Base-by-base conservation (phyloP, 768 basidiomycete species). In the Dentipellis sp. region DNA sequence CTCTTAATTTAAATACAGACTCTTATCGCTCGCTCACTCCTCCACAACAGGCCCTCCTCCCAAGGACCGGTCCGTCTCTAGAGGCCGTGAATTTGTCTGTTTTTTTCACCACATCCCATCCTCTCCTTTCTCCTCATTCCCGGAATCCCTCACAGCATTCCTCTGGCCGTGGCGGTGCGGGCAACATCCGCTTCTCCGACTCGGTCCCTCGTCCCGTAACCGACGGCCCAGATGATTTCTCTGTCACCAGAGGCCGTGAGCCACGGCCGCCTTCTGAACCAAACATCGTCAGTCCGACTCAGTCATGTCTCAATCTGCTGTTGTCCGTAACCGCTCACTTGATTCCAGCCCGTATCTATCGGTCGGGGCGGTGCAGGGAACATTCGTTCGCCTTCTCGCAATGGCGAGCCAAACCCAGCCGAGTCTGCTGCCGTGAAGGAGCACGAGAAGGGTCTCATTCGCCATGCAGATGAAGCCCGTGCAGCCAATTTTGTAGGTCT, bases 361-460 rank as follows among this genome's bases (percentile, higher is more conserved):
- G 92, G 92, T 9, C 82, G 91, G 50, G 91, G 92, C 22, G 92
- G 92, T 12, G 79, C 79, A 9, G 92, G 91, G 7, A 94, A 94
- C 75, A 83, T 94, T 51, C 83, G 88, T 55, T 86, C 89, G 1
- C 84, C 83, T 0, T 88, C 88, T 21, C 79, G 83, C 37, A 83
- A 82, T 52, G 51, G 68, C 56, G 49, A 55, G 38, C 40, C 29
- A 29, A 29, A 29, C 29, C 29, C 29, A 29, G 29, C 29, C 29
- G 29, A 58, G 8, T 62, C 60, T 36, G 55, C 58, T 22, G 46
- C 59, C 17, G 63, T 68, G 1, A 59, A 63, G 36, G 63, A 65
- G 6, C 63, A 62, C 16, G 56, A 66, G 14, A 69, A 68, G 47
- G 62, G 70, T 1, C 45, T 64, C 1, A 69, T 70, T 19, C 63